A percentile compares a stretch with the other conserved stretches of the same genome.
Evolutionary conservation across 1,139 yeast species (phyloP).

Genomic region (Zygoascus meyerae): DNA sequence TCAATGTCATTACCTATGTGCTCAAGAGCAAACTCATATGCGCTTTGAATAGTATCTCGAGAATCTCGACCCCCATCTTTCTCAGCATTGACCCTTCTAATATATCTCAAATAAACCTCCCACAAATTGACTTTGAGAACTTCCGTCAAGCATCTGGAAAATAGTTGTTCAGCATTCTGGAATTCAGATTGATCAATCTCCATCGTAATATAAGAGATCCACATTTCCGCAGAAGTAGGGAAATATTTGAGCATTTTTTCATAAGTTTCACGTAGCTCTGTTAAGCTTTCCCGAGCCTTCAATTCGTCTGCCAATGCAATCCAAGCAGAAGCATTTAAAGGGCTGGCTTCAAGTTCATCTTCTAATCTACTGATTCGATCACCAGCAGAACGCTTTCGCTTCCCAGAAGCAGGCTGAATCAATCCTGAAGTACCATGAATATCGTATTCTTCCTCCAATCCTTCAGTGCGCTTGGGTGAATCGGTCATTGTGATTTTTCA

Average conservation of each 20-base stretch:
- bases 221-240: conserved; percentile 53
- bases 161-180: conserved; percentile 57
- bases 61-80: conserved; percentile 81
- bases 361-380: conserved; percentile 56
- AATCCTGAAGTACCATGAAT: background rate
- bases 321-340: conserved; percentile 56
- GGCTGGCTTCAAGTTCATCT: conserved; percentile 53
- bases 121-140: conserved; percentile 64
- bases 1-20: conserved; percentile 74
- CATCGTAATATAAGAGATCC: conserved; percentile 68
- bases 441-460: background rate
- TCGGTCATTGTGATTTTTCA: no score
- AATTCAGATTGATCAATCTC: conserved; percentile 68
- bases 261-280: conserved; percentile 54
- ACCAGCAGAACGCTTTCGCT: conserved; percentile 32
- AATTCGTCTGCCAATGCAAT: conserved; percentile 49
- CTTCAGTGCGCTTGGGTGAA: no score
- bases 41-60: conserved; percentile 66
- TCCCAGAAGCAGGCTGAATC: conserved; percentile 11
- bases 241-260: conserved; percentile 59
- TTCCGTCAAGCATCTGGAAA: conserved; percentile 54
- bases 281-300: conserved; percentile 55
- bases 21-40: conserved; percentile 77
- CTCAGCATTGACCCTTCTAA: conserved; percentile 62
- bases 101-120: conserved; percentile 65